These are phyloP conservation scores for Sphaerostilbella broomeana DNA, from an alignment of 2,329 filamentous ascomycete genomes.

Conservation along the genomic window DNA sequence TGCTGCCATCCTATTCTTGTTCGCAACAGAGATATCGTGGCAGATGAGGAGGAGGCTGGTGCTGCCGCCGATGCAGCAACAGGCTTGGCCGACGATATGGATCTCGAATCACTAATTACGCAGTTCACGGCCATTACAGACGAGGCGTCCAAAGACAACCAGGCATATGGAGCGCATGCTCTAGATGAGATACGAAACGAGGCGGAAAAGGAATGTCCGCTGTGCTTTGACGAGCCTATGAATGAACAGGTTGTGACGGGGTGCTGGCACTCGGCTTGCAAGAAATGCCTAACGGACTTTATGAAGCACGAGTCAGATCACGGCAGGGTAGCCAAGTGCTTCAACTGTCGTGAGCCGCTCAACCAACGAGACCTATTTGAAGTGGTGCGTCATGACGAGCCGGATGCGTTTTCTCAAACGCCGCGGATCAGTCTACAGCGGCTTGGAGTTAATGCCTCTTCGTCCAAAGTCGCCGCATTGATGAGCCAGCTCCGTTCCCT, in stretches of 20 bases:
- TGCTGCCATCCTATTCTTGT: conserved; percentile 92
- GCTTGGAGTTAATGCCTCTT: conserved; percentile 60
- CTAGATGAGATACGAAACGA: conserved; percentile 88
- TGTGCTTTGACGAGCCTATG: conserved; percentile 95
- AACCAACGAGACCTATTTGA: conserved; percentile 84
- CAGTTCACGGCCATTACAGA: conserved; percentile 69
- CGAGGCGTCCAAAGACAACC: conserved; percentile 54
- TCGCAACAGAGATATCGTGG: conserved; percentile 73
- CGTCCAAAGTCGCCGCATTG: conserved; percentile 80
- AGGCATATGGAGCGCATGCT: conserved; percentile 72
- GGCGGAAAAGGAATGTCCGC: conserved; percentile 80
- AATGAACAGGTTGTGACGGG: conserved; percentile 87
- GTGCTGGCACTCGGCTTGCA: conserved; percentile 97
- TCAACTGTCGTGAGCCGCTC: conserved; percentile 81
- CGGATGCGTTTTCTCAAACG: conserved; percentile 37
- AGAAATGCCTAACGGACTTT: conserved; percentile 82
- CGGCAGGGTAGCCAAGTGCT: conserved; percentile 71
- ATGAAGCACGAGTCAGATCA: conserved; percentile 81
- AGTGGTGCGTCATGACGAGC: conserved; percentile 71
- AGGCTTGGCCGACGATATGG: conserved; percentile 91
- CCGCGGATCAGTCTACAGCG: conserved; percentile 55
- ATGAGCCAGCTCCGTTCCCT: conserved; percentile 67
- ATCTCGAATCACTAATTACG: conserved; percentile 76
- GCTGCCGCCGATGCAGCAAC: conserved; percentile 67
- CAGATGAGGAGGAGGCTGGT: conserved; percentile 80